A percentile compares a stretch with the other conserved stretches of the same genome.
phyloP scores from a whole-genome alignment of 2,329 filamentous ascomycete species.

The Cladosporium sp. region DNA sequence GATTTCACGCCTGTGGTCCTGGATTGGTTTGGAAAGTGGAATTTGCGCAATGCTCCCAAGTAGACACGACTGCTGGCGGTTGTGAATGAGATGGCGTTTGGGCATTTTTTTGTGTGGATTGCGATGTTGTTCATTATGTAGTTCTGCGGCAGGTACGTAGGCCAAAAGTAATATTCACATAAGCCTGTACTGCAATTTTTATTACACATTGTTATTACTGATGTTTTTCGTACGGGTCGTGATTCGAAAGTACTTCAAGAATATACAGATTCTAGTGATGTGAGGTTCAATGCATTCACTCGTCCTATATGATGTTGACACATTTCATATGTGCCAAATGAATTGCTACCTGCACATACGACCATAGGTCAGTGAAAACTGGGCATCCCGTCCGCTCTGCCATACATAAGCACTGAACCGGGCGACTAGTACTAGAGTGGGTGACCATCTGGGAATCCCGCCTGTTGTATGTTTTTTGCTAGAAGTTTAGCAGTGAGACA shows the following conservation, averaged over 20 bases:
- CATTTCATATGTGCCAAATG: no score
- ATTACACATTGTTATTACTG: no score
- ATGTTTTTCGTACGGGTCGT: no score
- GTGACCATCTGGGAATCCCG: neutral
- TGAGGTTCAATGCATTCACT: no score
- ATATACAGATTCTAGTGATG: no score
- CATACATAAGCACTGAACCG: slow-evolving; percentile 1
- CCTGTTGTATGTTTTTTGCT: neutral
- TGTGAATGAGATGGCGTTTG: neutral
- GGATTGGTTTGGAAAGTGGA: slow-evolving; percentile 34
- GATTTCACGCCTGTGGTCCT: slow-evolving; percentile 34
- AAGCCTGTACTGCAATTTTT: neutral
- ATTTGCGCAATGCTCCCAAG: slow-evolving; percentile 27
- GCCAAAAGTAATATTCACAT: neutral
- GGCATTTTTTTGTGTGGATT: neutral
- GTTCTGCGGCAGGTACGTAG: neutral
- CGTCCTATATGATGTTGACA: neutral
- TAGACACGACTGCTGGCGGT: neutral
- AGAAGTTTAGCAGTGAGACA: neutral
- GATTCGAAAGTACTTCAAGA: no score
- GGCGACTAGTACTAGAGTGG: neutral
- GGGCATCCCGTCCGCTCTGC: neutral
- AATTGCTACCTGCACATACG: no score
- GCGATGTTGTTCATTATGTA: neutral
- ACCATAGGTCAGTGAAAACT: neutral